Evolutionary conservation across 1,284 basidiomycete species (phyloP).

Genomic region (Butyriboletus appendiculatus): DNA sequence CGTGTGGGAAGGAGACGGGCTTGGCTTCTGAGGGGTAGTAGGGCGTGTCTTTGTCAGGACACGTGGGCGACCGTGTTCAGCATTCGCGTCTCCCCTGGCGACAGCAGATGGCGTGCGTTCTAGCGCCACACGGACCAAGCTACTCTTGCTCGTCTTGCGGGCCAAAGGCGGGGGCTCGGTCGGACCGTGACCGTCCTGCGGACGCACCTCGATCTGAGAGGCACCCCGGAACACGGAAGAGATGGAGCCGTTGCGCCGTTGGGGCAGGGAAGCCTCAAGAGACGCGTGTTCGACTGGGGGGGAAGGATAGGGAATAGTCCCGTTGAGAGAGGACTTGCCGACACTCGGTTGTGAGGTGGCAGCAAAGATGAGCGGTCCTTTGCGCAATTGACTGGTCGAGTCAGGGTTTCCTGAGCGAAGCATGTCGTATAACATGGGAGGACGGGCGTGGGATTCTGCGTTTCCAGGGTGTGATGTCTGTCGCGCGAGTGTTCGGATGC

Average conservation of each 20-base stretch:
- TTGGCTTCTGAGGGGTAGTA: conserved; percentile 28
- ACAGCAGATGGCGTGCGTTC: conserved; percentile 14
- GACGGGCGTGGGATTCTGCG: background rate
- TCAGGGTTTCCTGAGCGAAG: conserved; percentile 23
- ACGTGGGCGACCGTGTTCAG: conserved; percentile 21
- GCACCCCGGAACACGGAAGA: background rate
- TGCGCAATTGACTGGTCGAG: conserved; percentile 21
- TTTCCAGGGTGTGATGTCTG: conserved; percentile 5
- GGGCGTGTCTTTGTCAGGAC: conserved; percentile 36
- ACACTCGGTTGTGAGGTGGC: conserved; percentile 28
- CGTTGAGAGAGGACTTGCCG: background rate
- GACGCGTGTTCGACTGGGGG: conserved; percentile 28
- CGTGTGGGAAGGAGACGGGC: background rate
- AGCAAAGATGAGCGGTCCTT: conserved; percentile 44
- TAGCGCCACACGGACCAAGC: conserved; percentile 4
- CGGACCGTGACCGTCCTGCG: conserved; percentile 6
- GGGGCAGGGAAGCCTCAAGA: conserved; percentile 6
- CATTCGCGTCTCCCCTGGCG: conserved; percentile 9
- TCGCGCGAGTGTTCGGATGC: conserved; percentile 5
- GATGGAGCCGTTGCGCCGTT: conserved; percentile 5
- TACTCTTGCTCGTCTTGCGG: conserved; percentile 21
- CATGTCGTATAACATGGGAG: conserved; percentile 25
- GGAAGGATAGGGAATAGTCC: conserved; percentile 25
- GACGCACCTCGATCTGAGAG: background rate
- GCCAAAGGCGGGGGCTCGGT: conserved; percentile 14